Evolutionary conservation across 768 basidiomycete species (phyloP).

Genomic region (Cyclocybe cylindracea): DNA sequence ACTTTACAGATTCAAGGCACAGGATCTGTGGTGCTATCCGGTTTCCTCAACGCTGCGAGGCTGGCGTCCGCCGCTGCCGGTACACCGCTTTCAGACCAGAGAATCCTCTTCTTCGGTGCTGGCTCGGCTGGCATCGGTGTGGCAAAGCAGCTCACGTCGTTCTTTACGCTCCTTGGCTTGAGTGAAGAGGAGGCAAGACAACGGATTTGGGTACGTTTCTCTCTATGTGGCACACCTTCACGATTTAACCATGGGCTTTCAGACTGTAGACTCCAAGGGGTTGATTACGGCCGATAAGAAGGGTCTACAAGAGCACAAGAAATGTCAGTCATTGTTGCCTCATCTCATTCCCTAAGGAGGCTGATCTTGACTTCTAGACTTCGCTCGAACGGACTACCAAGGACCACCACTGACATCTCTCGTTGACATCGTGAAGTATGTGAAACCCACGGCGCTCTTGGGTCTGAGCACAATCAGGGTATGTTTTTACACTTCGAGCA

Average conservation of each 20-base stretch:
- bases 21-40: constrained; percentile 71
- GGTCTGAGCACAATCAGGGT: constrained; percentile 66
- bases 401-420: constrained; percentile 63
- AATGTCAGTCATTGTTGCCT: constrained; percentile 39
- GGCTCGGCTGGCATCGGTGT: constrained; percentile 90
- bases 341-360: background rate
- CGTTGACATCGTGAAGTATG: constrained; percentile 66
- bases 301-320: constrained; percentile 73
- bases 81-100: constrained; percentile 66
- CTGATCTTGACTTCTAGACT: constrained; percentile 49
- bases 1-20: constrained; percentile 64
- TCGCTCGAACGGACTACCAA: constrained; percentile 70
- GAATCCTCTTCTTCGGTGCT: constrained; percentile 89
- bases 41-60: constrained; percentile 73
- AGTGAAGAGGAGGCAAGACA: constrained; percentile 64
- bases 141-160: constrained; percentile 78
- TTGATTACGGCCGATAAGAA: constrained; percentile 70
- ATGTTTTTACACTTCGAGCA: constrained; percentile 8
- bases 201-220: constrained; percentile 60
- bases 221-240: constrained; percentile 1
- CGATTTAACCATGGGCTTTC: constrained; percentile 9
- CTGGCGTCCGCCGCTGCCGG: constrained; percentile 56
- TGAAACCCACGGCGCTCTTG: constrained; percentile 77
- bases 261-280: constrained; percentile 80
- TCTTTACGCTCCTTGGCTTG: constrained; percentile 74